Evolutionary conservation across 371 early-diverging fungal species (phyloP).

Genomic region (Mortierella sp.): DNA sequence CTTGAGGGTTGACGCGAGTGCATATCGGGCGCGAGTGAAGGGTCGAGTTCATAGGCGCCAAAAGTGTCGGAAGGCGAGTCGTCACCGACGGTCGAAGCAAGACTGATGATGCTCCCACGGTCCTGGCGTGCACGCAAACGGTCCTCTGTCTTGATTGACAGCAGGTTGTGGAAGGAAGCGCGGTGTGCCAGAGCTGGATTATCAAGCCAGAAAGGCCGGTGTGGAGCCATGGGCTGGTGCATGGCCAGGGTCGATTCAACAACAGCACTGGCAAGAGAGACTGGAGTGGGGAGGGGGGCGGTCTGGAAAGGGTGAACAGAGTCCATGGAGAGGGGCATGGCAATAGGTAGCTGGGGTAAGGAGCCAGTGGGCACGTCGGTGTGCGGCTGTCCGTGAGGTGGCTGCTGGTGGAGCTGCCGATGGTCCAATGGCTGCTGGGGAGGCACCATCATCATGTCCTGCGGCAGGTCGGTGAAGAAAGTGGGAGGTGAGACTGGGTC

Average conservation of each 20-base stretch:
- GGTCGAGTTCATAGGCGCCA: constrained; percentile 31
- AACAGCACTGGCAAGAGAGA: constrained; percentile 8
- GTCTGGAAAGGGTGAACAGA: constrained; percentile 27
- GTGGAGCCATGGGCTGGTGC: constrained; percentile 18
- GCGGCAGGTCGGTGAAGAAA: background rate
- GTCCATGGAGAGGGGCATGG: constrained; percentile 12
- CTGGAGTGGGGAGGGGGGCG: constrained; percentile 2
- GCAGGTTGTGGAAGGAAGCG: constrained; percentile 33
- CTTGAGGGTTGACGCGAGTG: constrained; percentile 26
- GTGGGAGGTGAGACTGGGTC: too few relatives aligned
- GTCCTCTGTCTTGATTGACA: constrained; percentile 27
- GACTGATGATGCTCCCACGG: constrained; percentile 50
- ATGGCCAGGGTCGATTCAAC: constrained; percentile 14
- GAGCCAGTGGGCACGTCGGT: background rate
- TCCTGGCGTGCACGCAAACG: constrained; percentile 45
- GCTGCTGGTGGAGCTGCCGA: constrained; percentile 40
- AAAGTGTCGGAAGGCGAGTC: constrained; percentile 46
- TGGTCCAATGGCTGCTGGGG: constrained; percentile 47
- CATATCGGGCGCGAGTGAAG: constrained; percentile 12
- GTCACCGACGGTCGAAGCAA: constrained; percentile 45
- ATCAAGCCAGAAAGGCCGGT: constrained; percentile 39
- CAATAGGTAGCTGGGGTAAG: background rate
- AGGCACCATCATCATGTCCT: constrained; percentile 52
- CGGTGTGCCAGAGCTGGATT: constrained; percentile 33
- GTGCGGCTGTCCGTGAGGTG: constrained; percentile 15